A percentile compares a stretch with the other conserved stretches of the same genome.
These are phyloP conservation scores for Hibiscus trionum DNA, from an alignment of 345 rosid genomes.

Conservation along the genomic window DNA sequence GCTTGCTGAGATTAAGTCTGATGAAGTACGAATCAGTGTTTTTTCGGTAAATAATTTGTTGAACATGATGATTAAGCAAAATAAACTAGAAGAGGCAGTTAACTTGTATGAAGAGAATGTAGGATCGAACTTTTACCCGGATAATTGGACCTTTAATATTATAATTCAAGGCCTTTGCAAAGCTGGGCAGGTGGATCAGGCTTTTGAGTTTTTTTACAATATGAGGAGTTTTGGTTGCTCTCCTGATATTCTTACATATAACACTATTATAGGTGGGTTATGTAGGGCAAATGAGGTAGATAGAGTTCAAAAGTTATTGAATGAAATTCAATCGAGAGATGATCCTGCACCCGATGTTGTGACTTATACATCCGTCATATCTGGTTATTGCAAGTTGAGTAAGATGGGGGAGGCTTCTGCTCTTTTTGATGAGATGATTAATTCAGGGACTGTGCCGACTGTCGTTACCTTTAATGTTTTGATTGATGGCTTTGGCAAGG, in stretches of 20 bases:
- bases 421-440: conserved; percentile 55
- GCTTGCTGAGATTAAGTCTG: conserved; percentile 35
- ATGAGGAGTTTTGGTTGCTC: conserved; percentile 53
- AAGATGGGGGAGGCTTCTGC: conserved; percentile 53
- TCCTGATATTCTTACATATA: conserved; percentile 64
- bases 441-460: conserved; percentile 38
- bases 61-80: conserved; percentile 42
- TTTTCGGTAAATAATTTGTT: conserved; percentile 44
- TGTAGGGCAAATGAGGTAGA: conserved; percentile 49
- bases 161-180: conserved; percentile 60
- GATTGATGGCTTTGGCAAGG: conserved; percentile 74
- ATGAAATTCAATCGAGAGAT: conserved; percentile 28
- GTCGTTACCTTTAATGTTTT: conserved; percentile 64
- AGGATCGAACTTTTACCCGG: conserved; percentile 34
- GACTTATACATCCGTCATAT: conserved; percentile 67
- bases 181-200: conserved; percentile 38
- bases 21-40: conserved; percentile 28
- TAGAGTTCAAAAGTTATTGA: conserved; percentile 46
- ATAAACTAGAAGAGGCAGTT: conserved; percentile 51
- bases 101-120: conserved; percentile 37
- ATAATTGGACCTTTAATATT: conserved; percentile 73
- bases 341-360: conserved; percentile 44
- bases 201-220: conserved; percentile 38
- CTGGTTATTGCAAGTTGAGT: conserved; percentile 66
- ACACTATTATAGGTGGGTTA: conserved; percentile 64